Conservation (phyloP, 176 grass and related monocot genomes). For the Lolium rigidum region DNA sequence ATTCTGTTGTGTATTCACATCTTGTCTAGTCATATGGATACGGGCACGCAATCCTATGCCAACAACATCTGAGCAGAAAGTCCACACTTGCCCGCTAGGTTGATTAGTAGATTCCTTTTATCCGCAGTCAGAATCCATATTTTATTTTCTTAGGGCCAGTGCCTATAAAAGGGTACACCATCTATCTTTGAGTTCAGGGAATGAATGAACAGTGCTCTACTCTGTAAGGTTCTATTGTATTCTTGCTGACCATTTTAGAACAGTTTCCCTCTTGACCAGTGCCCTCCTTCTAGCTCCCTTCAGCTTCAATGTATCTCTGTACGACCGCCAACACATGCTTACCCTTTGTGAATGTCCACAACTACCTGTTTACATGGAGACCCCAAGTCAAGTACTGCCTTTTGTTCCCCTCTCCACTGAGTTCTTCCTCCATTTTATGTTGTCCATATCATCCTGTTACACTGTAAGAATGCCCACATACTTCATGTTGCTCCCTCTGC, state of each 20-base stretch:
- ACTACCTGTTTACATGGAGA: neutral
- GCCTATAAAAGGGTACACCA: neutral
- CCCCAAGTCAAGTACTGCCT: neutral
- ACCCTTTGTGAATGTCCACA: neutral
- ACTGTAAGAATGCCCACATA: neutral
- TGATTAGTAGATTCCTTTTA: constrained; percentile 20
- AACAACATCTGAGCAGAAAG: neutral
- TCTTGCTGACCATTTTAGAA: constrained; percentile 20
- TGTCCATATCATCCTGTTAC: neutral
- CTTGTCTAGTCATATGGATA: neutral
- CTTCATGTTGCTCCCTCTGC: constrained; percentile 10
- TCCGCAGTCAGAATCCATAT: constrained; percentile 1
- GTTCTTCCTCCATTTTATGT: neutral
- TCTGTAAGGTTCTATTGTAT: neutral
- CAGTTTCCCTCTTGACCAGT: neutral
- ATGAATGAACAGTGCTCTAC: neutral
- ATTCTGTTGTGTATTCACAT: neutral
- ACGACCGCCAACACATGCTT: neutral
- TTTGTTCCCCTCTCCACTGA: neutral
- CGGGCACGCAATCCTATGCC: neutral
- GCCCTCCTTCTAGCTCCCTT: neutral
- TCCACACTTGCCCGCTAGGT: neutral
- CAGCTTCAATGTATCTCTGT: constrained; percentile 3
- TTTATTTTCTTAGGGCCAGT: neutral
- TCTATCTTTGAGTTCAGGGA: neutral